Evolutionary conservation across 148 eudicot species (phyloP).

Genomic region (Dianthus caryophyllus): DNA sequence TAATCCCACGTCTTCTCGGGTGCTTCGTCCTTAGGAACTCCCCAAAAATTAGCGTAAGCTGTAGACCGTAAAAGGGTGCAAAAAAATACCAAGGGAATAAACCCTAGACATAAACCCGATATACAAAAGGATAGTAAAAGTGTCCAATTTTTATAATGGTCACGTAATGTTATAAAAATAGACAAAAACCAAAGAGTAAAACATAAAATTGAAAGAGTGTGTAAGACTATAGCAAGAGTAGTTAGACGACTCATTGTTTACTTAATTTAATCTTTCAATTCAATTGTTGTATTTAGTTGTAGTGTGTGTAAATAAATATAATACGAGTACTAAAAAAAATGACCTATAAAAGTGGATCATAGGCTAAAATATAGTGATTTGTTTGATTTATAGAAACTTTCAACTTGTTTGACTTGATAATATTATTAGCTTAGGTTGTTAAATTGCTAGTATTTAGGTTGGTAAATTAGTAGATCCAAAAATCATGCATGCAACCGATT

Average conservation of each 20-base stretch:
- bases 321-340: not conserved
- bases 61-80: not conserved
- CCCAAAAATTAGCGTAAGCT: not conserved
- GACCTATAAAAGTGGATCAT: no score
- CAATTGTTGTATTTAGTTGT: not conserved
- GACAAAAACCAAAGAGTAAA: not conserved
- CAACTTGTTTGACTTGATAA: no score
- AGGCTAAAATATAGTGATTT: no score
- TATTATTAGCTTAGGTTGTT: no score
- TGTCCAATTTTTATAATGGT: not conserved
- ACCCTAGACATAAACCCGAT: not conserved
- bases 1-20: not conserved
- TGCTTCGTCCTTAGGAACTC: not conserved
- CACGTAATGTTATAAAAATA: not conserved
- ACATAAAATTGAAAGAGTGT: not conserved
- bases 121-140: not conserved
- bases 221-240: not conserved
- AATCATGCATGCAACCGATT: no score
- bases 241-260: not conserved
- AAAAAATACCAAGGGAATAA: not conserved
- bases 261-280: not conserved
- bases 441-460: no score
- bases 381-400: no score
- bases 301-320: not conserved
- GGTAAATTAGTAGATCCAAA: no score